These are phyloP conservation scores for Fusarium azukiicola DNA, from an alignment of 2,329 filamentous ascomycete species.

Conservation along the genomic window DNA sequence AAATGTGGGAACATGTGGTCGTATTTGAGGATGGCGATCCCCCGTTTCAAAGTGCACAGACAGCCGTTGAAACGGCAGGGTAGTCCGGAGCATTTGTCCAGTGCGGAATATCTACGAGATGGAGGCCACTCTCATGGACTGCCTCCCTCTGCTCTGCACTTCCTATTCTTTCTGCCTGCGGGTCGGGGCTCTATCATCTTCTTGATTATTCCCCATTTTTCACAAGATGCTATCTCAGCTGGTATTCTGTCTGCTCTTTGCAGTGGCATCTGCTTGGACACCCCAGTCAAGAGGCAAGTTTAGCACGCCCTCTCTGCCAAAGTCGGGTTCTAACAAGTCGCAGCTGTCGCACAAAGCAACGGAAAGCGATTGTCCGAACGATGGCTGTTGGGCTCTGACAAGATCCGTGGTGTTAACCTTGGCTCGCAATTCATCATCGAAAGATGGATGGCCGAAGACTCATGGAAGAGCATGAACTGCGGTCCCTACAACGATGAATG, in stretches of 20 bases:
- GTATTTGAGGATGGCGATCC: background rate
- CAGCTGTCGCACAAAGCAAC: background rate
- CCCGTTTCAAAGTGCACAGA: conserved; percentile 22
- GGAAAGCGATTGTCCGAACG: conserved; percentile 22
- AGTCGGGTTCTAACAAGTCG: rapidly evolving
- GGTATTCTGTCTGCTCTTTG: background rate
- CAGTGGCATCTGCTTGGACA: conserved; percentile 23
- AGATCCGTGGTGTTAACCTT: conserved; percentile 53
- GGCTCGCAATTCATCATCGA: conserved; percentile 55
- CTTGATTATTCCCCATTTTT: background rate
- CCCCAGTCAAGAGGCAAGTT: conserved; percentile 29
- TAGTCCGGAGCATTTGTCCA: background rate
- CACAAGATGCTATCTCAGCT: background rate
- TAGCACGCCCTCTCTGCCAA: too few species aligned
- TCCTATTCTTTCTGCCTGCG: background rate
- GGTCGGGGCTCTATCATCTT: background rate
- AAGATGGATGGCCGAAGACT: conserved; percentile 51
- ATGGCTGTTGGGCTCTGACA: conserved; percentile 40
- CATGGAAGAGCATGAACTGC: conserved; percentile 53
- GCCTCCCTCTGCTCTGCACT: too few species aligned
- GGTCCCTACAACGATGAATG: conserved; percentile 52
- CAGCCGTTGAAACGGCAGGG: background rate
- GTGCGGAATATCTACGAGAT: conserved; percentile 2
- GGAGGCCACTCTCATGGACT: too few species aligned
- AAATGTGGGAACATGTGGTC: conserved; percentile 4